Conservation (phyloP, 2,329 filamentous ascomycete genomes). For the Neurospora sp. region DNA sequence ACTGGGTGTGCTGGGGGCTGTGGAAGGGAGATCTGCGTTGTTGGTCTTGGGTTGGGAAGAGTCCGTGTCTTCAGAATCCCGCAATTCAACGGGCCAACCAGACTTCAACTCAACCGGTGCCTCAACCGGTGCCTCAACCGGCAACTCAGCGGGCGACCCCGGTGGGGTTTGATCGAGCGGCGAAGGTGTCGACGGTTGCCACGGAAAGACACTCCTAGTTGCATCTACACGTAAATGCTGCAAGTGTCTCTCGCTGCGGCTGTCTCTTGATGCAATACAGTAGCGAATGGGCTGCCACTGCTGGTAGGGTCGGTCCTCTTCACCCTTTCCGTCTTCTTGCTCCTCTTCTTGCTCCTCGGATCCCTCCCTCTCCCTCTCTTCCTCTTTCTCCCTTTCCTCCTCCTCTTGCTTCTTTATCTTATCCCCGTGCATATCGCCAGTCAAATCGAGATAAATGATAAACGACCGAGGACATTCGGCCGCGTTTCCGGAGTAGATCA, state of each 20-base stretch:
- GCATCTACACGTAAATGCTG: too few relatives aligned
- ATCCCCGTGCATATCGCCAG: background rate
- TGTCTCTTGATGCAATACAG: too few relatives aligned
- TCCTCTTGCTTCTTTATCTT: background rate
- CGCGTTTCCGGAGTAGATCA: background rate
- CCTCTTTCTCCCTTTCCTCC: background rate
- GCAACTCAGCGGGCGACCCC: background rate
- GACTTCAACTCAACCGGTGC: background rate
- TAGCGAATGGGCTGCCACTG: too few relatives aligned
- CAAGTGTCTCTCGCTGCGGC: too few relatives aligned
- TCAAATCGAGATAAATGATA: background rate
- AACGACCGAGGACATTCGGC: background rate
- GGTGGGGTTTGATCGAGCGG: too few relatives aligned
- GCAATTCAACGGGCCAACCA: background rate
- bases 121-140: background rate
- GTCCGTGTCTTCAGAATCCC: background rate
- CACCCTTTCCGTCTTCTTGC: too few relatives aligned
- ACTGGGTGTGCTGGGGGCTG: accelerated
- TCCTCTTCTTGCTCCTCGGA: too few relatives aligned
- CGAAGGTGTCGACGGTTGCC: too few relatives aligned
- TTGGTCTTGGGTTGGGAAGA: background rate
- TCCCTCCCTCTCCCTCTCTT: too few relatives aligned
- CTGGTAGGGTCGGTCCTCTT: too few relatives aligned
- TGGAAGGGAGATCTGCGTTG: too few relatives aligned
- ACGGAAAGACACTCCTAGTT: too few relatives aligned